Percentiles rank a stretch among this genome's conserved stretches.
Conservation (phyloP, 2,329 filamentous ascomycete species). For the Ceratocystis harringtonii region DNA sequence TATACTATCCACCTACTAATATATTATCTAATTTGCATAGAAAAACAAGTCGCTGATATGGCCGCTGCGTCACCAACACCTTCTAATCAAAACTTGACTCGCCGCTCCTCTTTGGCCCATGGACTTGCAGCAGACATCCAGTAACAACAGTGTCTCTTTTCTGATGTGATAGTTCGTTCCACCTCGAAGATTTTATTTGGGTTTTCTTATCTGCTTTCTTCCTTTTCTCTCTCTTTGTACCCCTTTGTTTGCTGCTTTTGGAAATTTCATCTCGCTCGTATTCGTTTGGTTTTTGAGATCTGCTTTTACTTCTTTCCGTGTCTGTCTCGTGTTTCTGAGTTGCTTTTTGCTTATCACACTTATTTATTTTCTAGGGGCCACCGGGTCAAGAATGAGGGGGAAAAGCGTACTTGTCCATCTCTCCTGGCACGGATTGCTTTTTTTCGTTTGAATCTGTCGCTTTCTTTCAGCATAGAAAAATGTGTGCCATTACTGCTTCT, state of each 20-base stretch:
- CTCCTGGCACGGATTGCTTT: not conserved
- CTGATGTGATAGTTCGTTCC: not conserved
- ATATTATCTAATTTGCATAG: constrained; percentile 22
- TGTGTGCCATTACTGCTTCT: not conserved
- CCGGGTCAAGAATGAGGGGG: not conserved
- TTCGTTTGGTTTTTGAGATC: not conserved
- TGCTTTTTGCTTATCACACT: not conserved
- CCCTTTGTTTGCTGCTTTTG: too few species aligned
- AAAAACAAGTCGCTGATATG: constrained; percentile 37
- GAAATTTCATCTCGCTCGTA: too few species aligned
- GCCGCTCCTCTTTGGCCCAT: constrained; percentile 34
- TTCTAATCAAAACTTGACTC: constrained; percentile 33
- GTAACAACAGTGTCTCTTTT: not conserved
- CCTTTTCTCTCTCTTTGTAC: not conserved
- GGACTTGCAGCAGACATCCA: not conserved
- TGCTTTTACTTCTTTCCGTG: not conserved
- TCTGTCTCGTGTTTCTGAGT: not conserved
- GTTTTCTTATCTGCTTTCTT: not conserved
- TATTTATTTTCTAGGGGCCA: not conserved
- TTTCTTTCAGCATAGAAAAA: not conserved
- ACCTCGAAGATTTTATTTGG: too few species aligned
- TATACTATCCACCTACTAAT: constrained; percentile 17
- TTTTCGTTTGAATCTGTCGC: not conserved
- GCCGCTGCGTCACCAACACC: constrained; percentile 21
- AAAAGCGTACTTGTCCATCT: not conserved